Evolutionary conservation across 1,139 yeast genomes (phyloP), one percentile per base, ranked within the genome.

Genomic region (Cylindricascospora bacillispora): DNA sequence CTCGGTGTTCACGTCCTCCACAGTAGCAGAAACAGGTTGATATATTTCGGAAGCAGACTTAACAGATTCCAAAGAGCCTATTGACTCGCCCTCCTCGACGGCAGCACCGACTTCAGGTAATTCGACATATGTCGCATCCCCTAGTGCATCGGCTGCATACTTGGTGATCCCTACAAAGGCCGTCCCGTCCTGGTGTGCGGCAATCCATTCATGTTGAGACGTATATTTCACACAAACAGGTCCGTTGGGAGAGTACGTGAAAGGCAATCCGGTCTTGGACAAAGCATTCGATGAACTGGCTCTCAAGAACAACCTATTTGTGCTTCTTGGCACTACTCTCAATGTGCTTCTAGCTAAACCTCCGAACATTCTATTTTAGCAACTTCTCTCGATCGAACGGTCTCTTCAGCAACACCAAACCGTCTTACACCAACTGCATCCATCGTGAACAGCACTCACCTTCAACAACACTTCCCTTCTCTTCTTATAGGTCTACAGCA

Each of bases 81-180:
- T 64, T 11, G 89, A 63, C 41, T 85, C 97, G 32, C 93, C 93
- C 33, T 67, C 65, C 35, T 67, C 75, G 34, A 81, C 70, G 19
- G 55, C 62, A 30, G 67, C 70, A 29, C 81, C 92, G 25, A 69
- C 70, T 45, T 77, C 89, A 31, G 94, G 93, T 46, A 86, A 68
- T 59, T 89, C 99, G 40, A 85, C 78, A 56, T 67, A 89, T 12
- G 97, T 92, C 32, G 93, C 93, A 60, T 89, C 99, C 27, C 98
- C 98, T 38, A 89, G 70, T n/a, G 98, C 94, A 49, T 86, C 95
- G 25, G 95, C 79, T 20, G 99, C 99, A 56, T 89, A 86, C 48
- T 71, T 73, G 38, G 98, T 86, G 57, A 89, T 85, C 22, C 99
- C 99, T 22, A 89, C 65, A 45, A 78, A 85, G 2, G 92, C 78